These are phyloP conservation scores for Trypanosoma avium DNA, from an alignment of 208 protist genomes.

Conservation along the genomic window DNA sequence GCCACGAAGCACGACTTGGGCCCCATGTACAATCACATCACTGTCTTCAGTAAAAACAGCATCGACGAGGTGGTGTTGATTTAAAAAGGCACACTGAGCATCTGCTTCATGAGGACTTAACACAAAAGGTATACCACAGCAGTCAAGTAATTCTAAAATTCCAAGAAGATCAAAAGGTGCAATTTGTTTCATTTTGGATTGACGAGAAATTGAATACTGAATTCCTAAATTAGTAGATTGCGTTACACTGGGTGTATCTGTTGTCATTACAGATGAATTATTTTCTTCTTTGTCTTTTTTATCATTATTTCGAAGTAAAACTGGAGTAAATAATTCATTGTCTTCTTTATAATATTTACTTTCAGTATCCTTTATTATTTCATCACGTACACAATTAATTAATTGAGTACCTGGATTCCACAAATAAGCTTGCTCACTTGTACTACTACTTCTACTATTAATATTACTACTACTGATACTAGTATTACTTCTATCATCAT, in stretches of 20 bases:
- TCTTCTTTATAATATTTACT: background rate
- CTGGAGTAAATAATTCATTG: background rate
- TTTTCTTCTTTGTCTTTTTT: background rate
- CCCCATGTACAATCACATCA: conserved; percentile 96
- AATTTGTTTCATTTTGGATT: conserved; percentile 6
- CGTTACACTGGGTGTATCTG: too few species aligned
- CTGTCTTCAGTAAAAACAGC: conserved; percentile 97
- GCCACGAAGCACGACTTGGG: conserved; percentile 86
- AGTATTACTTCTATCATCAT: background rate
- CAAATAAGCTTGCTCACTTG: conserved; percentile 21
- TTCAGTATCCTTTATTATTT: background rate
- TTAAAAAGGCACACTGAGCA: conserved; percentile 93
- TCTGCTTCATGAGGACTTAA: conserved; percentile 91
- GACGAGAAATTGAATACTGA: too few species aligned
- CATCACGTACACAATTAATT: background rate
- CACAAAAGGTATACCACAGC: conserved; percentile 86
- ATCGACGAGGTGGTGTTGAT: conserved; percentile 75
- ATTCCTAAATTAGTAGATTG: too few species aligned
- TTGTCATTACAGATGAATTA: background rate
- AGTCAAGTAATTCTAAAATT: conserved; percentile 78
- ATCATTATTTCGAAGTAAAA: background rate
- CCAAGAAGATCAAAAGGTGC: conserved; percentile 71
- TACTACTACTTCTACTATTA: background rate
- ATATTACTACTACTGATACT: background rate
- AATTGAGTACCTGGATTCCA: conserved; percentile 49